Evolutionary conservation across 371 early-diverging fungal species (phyloP), one percentile per base, ranked within the genome.

Genomic region (Apophysomyces elegans): DNA sequence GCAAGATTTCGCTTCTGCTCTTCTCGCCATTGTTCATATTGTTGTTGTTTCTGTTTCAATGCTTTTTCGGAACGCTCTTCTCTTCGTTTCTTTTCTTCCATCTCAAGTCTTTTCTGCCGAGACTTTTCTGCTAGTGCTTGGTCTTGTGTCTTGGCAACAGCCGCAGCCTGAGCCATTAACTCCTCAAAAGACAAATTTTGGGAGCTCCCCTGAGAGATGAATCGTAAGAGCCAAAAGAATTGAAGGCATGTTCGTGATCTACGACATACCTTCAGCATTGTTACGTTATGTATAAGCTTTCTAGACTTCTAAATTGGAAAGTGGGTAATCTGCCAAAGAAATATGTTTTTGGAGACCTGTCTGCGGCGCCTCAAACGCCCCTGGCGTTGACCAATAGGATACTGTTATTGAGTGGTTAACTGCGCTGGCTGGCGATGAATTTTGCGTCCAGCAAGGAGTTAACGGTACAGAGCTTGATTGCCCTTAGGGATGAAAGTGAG

Each of bases 111-210:
- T 37, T 70, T 72, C 62, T 68, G 66, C 43, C 71, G 65, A 37
- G 74, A 72, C 64, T 64, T 63, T 66, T 76, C 79, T 32, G 70
- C 62, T 14, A 76, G 58, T 1, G 59, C 60, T 16, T 74, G 76
- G 58, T 79, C 76, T 70, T 79, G 79, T 37, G 66, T 58, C 38
- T 69, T 72, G 16, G 79, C 76, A 46, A 79, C 72, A 56, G 69
- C 63, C 18, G 74, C 67, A 46, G 76, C 79, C 54, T 76, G 74
- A 5, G 74, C 74, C 79, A 79, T 79, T 37, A 79, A 59, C 58
- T 75, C 66, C 14, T 77, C 69, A 67, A 77, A 77, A 37, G 59
- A 59, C 26, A 72, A 60, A 47, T 47, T 47, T 47, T 47, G 47
- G 47, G 47, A 14, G 47, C n/a, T 47, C 18, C 47, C 47, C 47